Percentiles rank a stretch among this genome's conserved stretches.
Conservation (phyloP, 352 stramenopile genomes). For the Globisporangium paroecandrum region DNA sequence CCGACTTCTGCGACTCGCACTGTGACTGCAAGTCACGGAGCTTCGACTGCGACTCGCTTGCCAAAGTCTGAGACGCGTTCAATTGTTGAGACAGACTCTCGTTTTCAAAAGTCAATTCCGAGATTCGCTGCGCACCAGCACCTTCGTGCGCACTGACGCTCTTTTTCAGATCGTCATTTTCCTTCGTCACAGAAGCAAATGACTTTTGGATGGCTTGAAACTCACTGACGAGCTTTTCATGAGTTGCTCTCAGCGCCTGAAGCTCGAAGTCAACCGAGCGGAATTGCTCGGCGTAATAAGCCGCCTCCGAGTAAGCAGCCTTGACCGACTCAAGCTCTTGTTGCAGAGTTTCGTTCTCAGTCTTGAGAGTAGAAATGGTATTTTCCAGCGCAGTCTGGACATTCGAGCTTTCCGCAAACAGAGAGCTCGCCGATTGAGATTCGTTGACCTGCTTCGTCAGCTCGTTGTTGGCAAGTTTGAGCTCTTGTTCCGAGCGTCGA, state of each 20-base stretch:
- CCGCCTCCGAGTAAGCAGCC: slow-evolving; percentile 28
- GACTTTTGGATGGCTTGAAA: slow-evolving; percentile 1
- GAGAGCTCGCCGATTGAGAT: slow-evolving; percentile 24
- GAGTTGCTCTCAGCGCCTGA: slow-evolving; percentile 9
- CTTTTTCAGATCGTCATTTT: slow-evolving; percentile 9
- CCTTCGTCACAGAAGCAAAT: not conserved
- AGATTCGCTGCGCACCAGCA: slow-evolving; percentile 6
- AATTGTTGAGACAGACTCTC: slow-evolving; percentile 16
- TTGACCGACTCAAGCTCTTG: slow-evolving; percentile 38
- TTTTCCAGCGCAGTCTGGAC: slow-evolving; percentile 16
- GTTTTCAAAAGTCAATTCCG: slow-evolving; percentile 5
- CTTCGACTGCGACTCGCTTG: slow-evolving; percentile 6
- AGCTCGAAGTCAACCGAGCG: slow-evolving; percentile 25
- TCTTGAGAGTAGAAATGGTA: slow-evolving; percentile 12
- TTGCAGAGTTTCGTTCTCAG: slow-evolving; percentile 21
- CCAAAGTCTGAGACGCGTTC: not conserved
- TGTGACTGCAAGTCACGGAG: slow-evolving; percentile 13
- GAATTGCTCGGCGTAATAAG: slow-evolving; percentile 35
- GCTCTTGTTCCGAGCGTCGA: slow-evolving; percentile 28
- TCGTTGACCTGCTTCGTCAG: slow-evolving; percentile 31
- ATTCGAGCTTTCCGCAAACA: slow-evolving; percentile 15
- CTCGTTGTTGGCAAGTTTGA: slow-evolving; percentile 26
- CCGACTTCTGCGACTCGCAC: slow-evolving; percentile 25
- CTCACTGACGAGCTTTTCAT: slow-evolving; percentile 16
- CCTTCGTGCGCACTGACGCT: not conserved